phyloP scores from a whole-genome alignment of 1,139 yeast genomes.

The Komagataea norvegica region DNA sequence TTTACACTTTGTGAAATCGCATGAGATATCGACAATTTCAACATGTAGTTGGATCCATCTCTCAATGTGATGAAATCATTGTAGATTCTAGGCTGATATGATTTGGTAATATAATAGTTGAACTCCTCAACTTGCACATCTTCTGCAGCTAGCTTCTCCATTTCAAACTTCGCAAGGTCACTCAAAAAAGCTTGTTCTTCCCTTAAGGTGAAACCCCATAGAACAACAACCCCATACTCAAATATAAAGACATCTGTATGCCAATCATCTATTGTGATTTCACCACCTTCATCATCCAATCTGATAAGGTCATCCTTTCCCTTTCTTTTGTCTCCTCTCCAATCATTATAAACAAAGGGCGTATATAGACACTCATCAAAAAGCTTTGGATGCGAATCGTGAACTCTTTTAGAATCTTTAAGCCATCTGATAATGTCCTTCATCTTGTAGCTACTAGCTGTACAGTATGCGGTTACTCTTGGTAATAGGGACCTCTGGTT shows the following conservation, averaged over 20 bases:
- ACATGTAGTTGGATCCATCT: slow-evolving; percentile 88
- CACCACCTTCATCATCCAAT: slow-evolving; percentile 92
- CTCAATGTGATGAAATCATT: slow-evolving; percentile 90
- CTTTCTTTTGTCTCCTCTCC: slow-evolving; percentile 53
- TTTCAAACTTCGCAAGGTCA: slow-evolving; percentile 83
- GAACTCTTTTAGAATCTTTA: slow-evolving; percentile 67
- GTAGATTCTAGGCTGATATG: slow-evolving; percentile 91
- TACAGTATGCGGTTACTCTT: slow-evolving; percentile 92
- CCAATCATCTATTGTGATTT: slow-evolving; percentile 71
- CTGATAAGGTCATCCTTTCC: slow-evolving; percentile 49
- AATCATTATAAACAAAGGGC: slow-evolving; percentile 78
- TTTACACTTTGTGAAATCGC: slow-evolving; percentile 92
- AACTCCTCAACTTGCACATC: slow-evolving; percentile 93
- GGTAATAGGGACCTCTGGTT: slow-evolving; percentile 81
- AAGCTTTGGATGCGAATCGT: slow-evolving; percentile 76
- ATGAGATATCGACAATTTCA: slow-evolving; percentile 82
- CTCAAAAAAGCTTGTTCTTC: slow-evolving; percentile 81
- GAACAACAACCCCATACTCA: slow-evolving; percentile 90
- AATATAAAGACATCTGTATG: slow-evolving; percentile 79
- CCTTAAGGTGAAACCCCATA: slow-evolving; percentile 88
- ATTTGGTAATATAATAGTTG: slow-evolving; percentile 86
- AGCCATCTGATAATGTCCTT: slow-evolving; percentile 82
- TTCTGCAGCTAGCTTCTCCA: slow-evolving; percentile 82
- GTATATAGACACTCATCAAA: slow-evolving; percentile 94
- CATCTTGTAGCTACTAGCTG: slow-evolving; percentile 90